Evolutionary conservation across 139 green algal genomes (phyloP).

Genomic region (Penium margaritaceum): DNA sequence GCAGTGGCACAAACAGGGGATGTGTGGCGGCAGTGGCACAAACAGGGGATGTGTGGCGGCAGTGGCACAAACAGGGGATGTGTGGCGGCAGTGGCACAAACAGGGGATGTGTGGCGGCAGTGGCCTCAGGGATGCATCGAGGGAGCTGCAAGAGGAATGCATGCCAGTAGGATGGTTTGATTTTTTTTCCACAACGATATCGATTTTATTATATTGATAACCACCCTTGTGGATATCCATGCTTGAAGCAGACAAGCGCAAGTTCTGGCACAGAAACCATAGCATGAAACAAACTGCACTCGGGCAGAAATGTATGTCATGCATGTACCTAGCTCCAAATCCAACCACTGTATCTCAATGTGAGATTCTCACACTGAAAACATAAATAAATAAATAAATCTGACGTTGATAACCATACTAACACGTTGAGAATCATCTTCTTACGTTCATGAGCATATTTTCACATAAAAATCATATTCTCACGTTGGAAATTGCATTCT

Average conservation of each 20-base stretch:
- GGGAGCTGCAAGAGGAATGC: no score
- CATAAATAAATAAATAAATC: neutral
- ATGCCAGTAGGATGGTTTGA: no score
- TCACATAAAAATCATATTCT: neutral
- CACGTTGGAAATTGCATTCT: neutral
- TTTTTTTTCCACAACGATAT: no score
- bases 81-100: neutral
- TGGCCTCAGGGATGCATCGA: neutral
- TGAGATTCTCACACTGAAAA: neutral
- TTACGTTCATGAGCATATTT: neutral
- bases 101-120: neutral
- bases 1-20: no score
- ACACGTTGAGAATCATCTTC: neutral
- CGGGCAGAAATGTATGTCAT: no score
- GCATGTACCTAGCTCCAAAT: neutral
- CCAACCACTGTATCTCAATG: neutral
- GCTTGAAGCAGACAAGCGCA: neutral
- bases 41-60: no score
- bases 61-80: no score
- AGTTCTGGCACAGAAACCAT: neutral
- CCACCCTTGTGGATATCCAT: neutral
- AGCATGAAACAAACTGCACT: slow-evolving; percentile 1
- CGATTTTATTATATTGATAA: no score
- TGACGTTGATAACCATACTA: neutral
- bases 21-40: no score